Conservation (phyloP, 345 rosid species). For the Boechera retrofracta region DNA sequence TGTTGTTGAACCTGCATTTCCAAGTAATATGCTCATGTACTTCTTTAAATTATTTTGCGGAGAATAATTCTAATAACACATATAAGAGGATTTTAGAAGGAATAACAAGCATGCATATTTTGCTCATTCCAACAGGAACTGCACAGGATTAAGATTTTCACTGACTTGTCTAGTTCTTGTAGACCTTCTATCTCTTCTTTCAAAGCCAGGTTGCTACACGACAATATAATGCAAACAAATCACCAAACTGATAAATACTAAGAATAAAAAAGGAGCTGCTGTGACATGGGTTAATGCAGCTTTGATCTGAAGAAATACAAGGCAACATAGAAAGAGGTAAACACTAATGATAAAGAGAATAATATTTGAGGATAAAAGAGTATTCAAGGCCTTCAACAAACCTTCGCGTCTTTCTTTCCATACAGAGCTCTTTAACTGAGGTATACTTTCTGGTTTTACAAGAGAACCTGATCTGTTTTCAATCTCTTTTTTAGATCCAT, state of each 20-base stretch:
- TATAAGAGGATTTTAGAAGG: neutral
- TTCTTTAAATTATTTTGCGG: neutral
- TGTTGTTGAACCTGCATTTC: constrained; percentile 43
- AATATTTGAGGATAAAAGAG: constrained; percentile 5
- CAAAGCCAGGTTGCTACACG: constrained; percentile 78
- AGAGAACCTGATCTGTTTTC: constrained; percentile 85
- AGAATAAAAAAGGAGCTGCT: neutral
- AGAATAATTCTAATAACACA: neutral
- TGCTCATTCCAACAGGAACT: too few relatives aligned
- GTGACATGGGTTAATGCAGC: constrained; percentile 17
- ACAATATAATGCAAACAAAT: constrained; percentile 13
- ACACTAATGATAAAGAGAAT: constrained; percentile 1
- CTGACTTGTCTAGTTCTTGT: constrained; percentile 69
- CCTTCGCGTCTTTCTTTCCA: constrained; percentile 99
- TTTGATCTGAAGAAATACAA: constrained; percentile 18
- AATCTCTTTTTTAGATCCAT: constrained; percentile 91
- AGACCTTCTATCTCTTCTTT: constrained; percentile 75
- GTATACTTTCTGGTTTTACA: constrained; percentile 63
- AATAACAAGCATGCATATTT: constrained; percentile 53
- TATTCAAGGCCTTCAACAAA: constrained; percentile 42
- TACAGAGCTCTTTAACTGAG: constrained; percentile 79
- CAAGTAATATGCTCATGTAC: constrained; percentile 6
- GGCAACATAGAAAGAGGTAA: neutral
- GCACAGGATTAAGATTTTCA: constrained; percentile 75
- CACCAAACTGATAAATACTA: constrained; percentile 12